Base-by-base conservation (phyloP, 2,329 filamentous ascomycete genomes). In the Ilyonectria mors-panacis region DNA sequence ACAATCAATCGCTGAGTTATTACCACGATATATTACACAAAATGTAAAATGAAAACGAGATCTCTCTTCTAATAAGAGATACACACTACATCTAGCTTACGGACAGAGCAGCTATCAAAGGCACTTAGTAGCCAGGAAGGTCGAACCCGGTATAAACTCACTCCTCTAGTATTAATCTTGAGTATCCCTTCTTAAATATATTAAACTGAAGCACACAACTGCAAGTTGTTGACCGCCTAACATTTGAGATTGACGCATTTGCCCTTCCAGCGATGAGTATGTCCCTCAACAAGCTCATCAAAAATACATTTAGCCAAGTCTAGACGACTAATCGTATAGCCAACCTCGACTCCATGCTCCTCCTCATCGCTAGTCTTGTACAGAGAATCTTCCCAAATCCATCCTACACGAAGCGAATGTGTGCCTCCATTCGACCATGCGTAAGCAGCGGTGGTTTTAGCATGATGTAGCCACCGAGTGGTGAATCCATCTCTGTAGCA, bases 261-360 rank as follows among this genome's bases (percentile, higher is more conserved):
- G 1, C 58, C 58, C 17, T 60, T 60, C 57, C 58, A 60, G 9
- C 3, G 6, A 15, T 60, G 47, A 28, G n/a, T 17, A 37, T 63
- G 44, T 10, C 53, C 53, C 33, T 48, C 2, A 2, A 63, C 30
- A n/a, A 63, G 51, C 8, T 63, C 19, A 17, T 63, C 30, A 57
- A 57, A 63, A 17, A 63, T 57, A 44, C 53, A 63, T 19, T n/a
- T 42, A 5, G 53, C 53, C 23, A 63, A 50, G 21, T 51, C 60
- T 15, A 42, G 19, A 9, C 53, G 21, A 33, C 51, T 51, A 21
- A 63, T 57, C 19, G 53, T 57, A 42, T 50, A 63, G n/a, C 60
- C 33, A 1, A 63, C n/a, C 35, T 63, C 33, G 12, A 63, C 21
- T 3, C 53, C 60, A 5, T 6, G 53, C 33, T 63, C 60, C 17